Base-by-base conservation (phyloP, 768 basidiomycete species). In the Psilocybe tampanensis region DNA sequence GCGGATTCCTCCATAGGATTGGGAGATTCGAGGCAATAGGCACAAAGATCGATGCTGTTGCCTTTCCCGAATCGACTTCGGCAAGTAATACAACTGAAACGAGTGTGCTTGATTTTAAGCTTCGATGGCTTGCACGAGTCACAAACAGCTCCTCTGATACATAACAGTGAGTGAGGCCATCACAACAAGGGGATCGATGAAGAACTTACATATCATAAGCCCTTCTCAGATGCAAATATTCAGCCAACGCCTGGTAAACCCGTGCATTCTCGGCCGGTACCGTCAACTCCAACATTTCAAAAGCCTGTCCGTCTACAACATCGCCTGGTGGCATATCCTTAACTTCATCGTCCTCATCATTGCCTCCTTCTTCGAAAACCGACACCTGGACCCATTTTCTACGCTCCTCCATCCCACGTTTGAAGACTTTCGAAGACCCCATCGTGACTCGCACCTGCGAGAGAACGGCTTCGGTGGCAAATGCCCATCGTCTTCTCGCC, bases 21-120 rank as follows among this genome's bases (percentile, higher is more conserved):
- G 1, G 52, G 48, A 9, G 36, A 42, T 9, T 56, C 57, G 18
- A 60, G 44, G 47, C 62, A 64, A n/a, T 60, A 39, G 3, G 55
- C 21, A 42, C 62, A 64, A 13, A 64, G 36, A 32, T 64, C 56
- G 17, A 60, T 36, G 18, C 44, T 32, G 29, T 47, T 45, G 19
- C 45, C 58, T 18, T 47, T 54, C 9, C 26, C 18, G 21, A 50
- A 44, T 39, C 58, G 47, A 18, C 51, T 43, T 8, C 55, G 50
- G 48, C 62, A 64, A 8, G 49, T 54, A 18, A 64, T 58, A 32
- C 62, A 64, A n/a, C 36, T 43, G 48, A 56, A 64, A 2, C 62
- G 56, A 1, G 47, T 34, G 44, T 56, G 55, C 2, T 39, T 51
- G 18, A 64, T 49, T n/a, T n/a, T n/a, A n/a, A n/a, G n/a, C n/a